These are phyloP conservation scores for Prosopis cineraria DNA, from an alignment of 306 rosid species.

Conservation along the genomic window DNA sequence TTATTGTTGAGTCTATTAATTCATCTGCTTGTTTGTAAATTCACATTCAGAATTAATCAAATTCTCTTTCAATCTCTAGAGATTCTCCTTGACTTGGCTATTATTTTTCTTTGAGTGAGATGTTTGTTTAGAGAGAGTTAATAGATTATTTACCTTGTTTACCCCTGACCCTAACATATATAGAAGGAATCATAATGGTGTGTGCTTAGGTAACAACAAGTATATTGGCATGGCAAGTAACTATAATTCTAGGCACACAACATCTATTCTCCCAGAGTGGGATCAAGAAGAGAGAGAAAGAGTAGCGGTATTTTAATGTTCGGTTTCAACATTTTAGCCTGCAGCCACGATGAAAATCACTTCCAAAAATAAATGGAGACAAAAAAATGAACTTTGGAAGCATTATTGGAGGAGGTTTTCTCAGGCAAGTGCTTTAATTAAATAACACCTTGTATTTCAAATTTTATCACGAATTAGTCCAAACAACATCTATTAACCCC, in stretches of 20 bases:
- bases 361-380: neutral
- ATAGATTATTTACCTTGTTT: too few species aligned
- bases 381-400: neutral
- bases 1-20: too few species aligned
- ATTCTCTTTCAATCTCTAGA: too few species aligned
- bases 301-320: neutral
- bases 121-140: too few species aligned
- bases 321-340: neutral
- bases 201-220: neutral
- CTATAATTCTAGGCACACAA: neutral
- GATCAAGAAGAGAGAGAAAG: neutral
- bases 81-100: too few species aligned
- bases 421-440: neutral
- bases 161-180: too few species aligned
- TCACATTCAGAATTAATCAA: too few species aligned
- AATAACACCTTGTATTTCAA: neutral
- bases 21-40: too few species aligned
- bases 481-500: neutral
- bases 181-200: slow-evolving; percentile 22
- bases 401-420: neutral
- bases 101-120: too few species aligned
- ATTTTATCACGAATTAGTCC: neutral
- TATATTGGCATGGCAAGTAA: neutral
- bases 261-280: neutral
- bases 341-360: neutral